phyloP scores from a whole-genome alignment of 2,329 filamentous ascomycete genomes.

The Neonectria coccinea region DNA sequence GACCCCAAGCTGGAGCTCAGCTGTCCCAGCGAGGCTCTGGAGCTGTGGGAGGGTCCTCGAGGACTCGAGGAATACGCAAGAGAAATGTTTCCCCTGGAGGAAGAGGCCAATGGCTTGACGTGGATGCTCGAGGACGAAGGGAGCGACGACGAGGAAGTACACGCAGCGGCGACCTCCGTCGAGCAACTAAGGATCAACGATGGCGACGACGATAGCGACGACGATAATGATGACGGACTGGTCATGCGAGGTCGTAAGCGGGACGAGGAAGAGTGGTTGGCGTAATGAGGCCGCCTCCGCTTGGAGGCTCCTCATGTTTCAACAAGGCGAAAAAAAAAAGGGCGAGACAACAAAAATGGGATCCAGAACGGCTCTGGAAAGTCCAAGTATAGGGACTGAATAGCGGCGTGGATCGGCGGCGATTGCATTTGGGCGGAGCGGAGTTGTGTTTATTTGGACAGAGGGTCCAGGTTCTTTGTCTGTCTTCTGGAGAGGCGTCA shows the following conservation, averaged over 20 bases:
- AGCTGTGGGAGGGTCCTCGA: slow-evolving; percentile 91
- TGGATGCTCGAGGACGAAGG: slow-evolving; percentile 82
- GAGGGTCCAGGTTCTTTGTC: slow-evolving; percentile 27
- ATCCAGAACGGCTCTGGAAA: slow-evolving; percentile 27
- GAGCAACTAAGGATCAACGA: slow-evolving; percentile 57
- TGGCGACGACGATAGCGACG: slow-evolving; percentile 58
- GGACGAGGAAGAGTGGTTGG: slow-evolving; percentile 71
- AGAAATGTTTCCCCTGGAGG: slow-evolving; percentile 94
- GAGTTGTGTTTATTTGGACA: slow-evolving; percentile 42
- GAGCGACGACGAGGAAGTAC: slow-evolving; percentile 52
- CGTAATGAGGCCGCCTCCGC: slow-evolving; percentile 48
- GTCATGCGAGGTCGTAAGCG: slow-evolving; percentile 68
- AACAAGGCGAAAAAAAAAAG: slow-evolving; percentile 29
- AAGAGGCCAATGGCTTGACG: slow-evolving; percentile 90
- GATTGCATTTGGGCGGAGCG: slow-evolving; percentile 46
- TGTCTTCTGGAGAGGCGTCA: slow-evolving; percentile 42
- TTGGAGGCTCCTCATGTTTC: slow-evolving; percentile 12
- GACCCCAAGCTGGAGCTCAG: slow-evolving; percentile 67
- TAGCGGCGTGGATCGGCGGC: slow-evolving; percentile 36
- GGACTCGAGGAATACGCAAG: slow-evolving; percentile 94
- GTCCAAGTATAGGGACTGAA: slow-evolving; percentile 27
- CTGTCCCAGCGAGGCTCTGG: slow-evolving; percentile 80
- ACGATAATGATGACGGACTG: slow-evolving; percentile 69
- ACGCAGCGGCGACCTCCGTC: slow-evolving; percentile 51
- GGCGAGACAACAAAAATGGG: slow-evolving; percentile 28